Percentiles rank a stretch among this genome's conserved stretches.
Evolutionary conservation across 2,329 filamentous ascomycete species (phyloP).

Genomic region (Penicillium sp.): DNA sequence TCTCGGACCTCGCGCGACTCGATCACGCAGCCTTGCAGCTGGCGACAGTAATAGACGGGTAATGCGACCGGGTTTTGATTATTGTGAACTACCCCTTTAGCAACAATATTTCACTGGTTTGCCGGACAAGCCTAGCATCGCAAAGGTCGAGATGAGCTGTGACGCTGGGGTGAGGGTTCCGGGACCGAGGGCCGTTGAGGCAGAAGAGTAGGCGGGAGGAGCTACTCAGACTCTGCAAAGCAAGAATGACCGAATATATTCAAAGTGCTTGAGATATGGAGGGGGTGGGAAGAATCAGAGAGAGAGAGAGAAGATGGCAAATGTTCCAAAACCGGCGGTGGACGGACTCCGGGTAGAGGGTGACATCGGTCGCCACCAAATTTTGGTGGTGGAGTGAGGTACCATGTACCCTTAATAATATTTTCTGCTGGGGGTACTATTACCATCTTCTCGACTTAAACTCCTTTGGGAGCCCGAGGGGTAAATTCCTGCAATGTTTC

Average conservation of each 20-base stretch:
- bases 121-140: conserved; percentile 23
- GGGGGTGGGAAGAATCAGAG: not conserved
- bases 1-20: conserved; percentile 7
- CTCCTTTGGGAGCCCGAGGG: conserved; percentile 1
- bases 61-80: conserved; percentile 7
- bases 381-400: conserved; percentile 9
- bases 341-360: conserved; percentile 8
- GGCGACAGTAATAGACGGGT: not conserved
- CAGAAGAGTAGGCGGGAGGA: not conserved
- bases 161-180: conserved; percentile 3
- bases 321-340: conserved; percentile 16
- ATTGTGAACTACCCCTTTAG: conserved; percentile 8
- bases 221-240: not conserved
- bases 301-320: conserved; percentile 5
- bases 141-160: conserved; percentile 11
- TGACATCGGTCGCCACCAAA: conserved; percentile 14
- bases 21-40: conserved; percentile 5
- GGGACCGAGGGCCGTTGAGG: conserved; percentile 10
- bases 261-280: not conserved
- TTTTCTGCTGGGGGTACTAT: not conserved
- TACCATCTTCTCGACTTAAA: not conserved
- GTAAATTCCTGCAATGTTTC: not conserved
- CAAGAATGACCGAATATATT: not conserved
- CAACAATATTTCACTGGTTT: conserved; percentile 14
- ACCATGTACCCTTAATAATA: not conserved